phyloP scores from a whole-genome alignment of 495 filamentous ascomycete species.

The Hypoxylon fragiforme region DNA sequence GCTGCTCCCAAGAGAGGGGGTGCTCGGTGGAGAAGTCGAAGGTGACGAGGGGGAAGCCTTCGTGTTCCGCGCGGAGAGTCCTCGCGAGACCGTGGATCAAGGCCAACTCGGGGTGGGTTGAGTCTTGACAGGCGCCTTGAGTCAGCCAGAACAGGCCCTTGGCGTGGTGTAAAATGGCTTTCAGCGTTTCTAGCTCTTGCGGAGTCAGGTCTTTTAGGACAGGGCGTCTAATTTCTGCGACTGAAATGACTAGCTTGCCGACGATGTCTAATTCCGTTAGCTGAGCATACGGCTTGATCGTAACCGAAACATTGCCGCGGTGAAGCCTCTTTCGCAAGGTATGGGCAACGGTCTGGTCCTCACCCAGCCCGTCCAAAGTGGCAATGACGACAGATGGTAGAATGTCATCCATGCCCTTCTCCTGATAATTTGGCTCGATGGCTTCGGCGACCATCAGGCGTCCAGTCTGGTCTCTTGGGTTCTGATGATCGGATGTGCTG shows the following conservation, averaged over 20 bases:
- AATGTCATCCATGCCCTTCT: not conserved
- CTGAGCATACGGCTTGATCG: not conserved
- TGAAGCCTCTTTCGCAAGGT: not conserved
- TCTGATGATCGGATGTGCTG: slow-evolving; percentile 6
- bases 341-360: not conserved
- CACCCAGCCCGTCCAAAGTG: not conserved
- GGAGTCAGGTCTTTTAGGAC: slow-evolving; percentile 31
- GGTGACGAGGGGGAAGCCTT: slow-evolving; percentile 30
- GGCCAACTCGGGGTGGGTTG: slow-evolving; percentile 28
- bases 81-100: slow-evolving; percentile 41
- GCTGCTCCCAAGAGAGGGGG: not conserved
- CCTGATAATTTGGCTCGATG: not conserved
- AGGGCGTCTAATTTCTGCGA: slow-evolving; percentile 41
- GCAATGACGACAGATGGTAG: not conserved
- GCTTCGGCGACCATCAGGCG: not conserved
- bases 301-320: not conserved
- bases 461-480: not conserved
- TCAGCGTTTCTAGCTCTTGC: slow-evolving; percentile 33
- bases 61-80: slow-evolving; percentile 39
- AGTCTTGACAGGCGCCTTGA: slow-evolving; percentile 46
- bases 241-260: slow-evolving; percentile 38
- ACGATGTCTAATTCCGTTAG: not conserved
- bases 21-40: slow-evolving; percentile 33
- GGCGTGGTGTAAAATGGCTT: slow-evolving; percentile 31
- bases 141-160: slow-evolving; percentile 55